Evolutionary conservation across 495 filamentous ascomycete genomes (phyloP).

Genomic region (Filosporella fistucella): DNA sequence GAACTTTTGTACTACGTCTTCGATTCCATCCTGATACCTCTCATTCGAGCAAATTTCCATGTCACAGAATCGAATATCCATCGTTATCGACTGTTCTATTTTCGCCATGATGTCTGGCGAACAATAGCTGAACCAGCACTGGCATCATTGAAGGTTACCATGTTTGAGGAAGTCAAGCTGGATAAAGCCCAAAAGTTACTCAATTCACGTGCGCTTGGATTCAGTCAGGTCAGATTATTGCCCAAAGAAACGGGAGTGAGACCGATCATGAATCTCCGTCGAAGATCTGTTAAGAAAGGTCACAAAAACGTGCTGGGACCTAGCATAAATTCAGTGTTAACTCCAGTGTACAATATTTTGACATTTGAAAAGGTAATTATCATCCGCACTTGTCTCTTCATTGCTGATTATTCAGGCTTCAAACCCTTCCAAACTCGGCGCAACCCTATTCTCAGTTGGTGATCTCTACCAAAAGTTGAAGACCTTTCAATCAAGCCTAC

Average conservation of each 20-base stretch:
- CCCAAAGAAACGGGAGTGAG: constrained; percentile 66
- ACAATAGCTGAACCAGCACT: constrained; percentile 70
- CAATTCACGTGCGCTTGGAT: constrained; percentile 59
- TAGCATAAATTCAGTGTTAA: constrained; percentile 79
- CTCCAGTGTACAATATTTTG: constrained; percentile 71
- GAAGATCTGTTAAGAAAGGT: constrained; percentile 49
- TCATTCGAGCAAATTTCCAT: constrained; percentile 84
- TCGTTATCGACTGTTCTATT: constrained; percentile 83
- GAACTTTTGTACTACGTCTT: constrained; percentile 92
- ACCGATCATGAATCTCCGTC: constrained; percentile 81
- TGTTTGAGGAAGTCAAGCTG: constrained; percentile 74
- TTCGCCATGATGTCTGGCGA: constrained; percentile 90
- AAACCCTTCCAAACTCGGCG: constrained; percentile 62
- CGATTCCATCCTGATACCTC: constrained; percentile 84
- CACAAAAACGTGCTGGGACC: constrained; percentile 52
- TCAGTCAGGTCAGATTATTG: constrained; percentile 73
- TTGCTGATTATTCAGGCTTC: constrained; percentile 33
- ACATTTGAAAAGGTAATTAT: constrained; percentile 71
- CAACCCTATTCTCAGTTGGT: constrained; percentile 71
- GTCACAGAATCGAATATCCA: constrained; percentile 86
- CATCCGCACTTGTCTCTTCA: neutral
- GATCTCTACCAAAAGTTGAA: constrained; percentile 79
- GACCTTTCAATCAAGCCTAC: constrained; percentile 50
- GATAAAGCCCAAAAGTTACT: constrained; percentile 54
- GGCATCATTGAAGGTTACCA: constrained; percentile 58